Base-by-base conservation (phyloP, 2,329 filamentous ascomycete genomes). In the Verticillium nonalfalfae region DNA sequence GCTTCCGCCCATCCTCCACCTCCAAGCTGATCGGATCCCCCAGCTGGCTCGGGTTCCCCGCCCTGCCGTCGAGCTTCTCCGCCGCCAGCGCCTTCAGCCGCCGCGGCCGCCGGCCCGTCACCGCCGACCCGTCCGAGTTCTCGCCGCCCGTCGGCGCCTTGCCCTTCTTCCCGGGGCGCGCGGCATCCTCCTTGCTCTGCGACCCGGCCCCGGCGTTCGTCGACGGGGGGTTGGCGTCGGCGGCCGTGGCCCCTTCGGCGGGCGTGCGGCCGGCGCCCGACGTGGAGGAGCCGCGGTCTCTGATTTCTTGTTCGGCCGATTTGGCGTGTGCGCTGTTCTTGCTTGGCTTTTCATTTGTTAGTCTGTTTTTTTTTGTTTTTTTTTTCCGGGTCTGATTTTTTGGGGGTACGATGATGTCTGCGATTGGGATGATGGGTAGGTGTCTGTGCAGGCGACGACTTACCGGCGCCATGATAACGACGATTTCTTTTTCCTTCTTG, bases 21-120 rank as follows among this genome's bases (percentile, higher is more conserved):
- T 77, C 76, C 34, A 76, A 45, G 57, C 73, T 76, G 38, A 76
- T 70, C 2, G 75, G 75, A 57, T 77, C 76, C 34, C 75, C 75
- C 7, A 77, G 67, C 65, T 73, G 72, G 59, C 71, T 72, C 5
- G 74, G 73, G 63, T 80, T 71, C 13, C 71, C 71, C 58, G 65
- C 64, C 3, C 69, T 65, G 39, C 71, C 72, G 21, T 72, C 65
- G 4, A 71, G 55, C 56, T 71, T 69, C 63, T 71, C 66, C 60
- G 61, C 54, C 36, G 64, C 64, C 7, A 65, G 59, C 50, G 62
- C 21, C 59, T 66, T 65, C 59, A 65, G 39, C 59, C 64, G 15
- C 57, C 50, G 57, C 60, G 63, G 63, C 45, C 64, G 39, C 18
- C 61, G 60, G 9, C 45, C 18, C 39, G 38, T 35, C 14, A 65